Evolutionary conservation across 768 basidiomycete species (phyloP), one percentile per base, ranked within the genome.

Genomic region (Rhodosporidiobolus sp.): DNA sequence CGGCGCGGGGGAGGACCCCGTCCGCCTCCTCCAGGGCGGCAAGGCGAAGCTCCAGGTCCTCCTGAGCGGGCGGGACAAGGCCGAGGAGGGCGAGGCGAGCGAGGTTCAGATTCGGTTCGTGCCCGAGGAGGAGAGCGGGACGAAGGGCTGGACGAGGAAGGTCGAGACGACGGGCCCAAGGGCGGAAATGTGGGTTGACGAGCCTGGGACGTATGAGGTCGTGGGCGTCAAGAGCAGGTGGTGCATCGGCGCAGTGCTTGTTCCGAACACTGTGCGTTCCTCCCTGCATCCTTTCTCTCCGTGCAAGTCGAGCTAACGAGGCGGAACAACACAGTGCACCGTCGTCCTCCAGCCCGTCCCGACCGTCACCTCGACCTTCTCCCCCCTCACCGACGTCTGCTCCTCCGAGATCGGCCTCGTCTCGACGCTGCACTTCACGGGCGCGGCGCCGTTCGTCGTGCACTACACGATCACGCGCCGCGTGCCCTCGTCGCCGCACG

Each of bases 121-220:
- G 30, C 64, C 74, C 24, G 53, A 46, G 32, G 59, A 9, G 3
- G 53, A 28, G 17, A 14, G 38, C 8, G 30, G 28, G 28, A 45
- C 30, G 43, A 66, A 65, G n/a, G 56, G 58, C 3, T 63, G 64
- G 58, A 67, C 43, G 49, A 57, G 45, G 35, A 16, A 34, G 38
- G 34, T 75, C 32, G 38, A 65, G 46, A 57, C 62, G n/a, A 35
- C 17, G n/a, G 55, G 54, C 0, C 26, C 49, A 58, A 60, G 45
- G 11, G 54, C 43, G 7, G 43, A 54, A 20, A 9, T 76, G 50
- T 64, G 64, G 17, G 71, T 70, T 17, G 65, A 58, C 17, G 50
- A 73, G 50, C 43, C 45, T 10, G 75, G 75, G 4, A 34, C 35
- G 48, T 76, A 76, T 55, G 75, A 76, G 63, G 58, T 76, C 10